A percentile compares a stretch with the other conserved stretches of the same genome.
These are phyloP conservation scores for Alliaria petiolata DNA, from an alignment of 345 rosid genomes.

Conservation along the genomic window DNA sequence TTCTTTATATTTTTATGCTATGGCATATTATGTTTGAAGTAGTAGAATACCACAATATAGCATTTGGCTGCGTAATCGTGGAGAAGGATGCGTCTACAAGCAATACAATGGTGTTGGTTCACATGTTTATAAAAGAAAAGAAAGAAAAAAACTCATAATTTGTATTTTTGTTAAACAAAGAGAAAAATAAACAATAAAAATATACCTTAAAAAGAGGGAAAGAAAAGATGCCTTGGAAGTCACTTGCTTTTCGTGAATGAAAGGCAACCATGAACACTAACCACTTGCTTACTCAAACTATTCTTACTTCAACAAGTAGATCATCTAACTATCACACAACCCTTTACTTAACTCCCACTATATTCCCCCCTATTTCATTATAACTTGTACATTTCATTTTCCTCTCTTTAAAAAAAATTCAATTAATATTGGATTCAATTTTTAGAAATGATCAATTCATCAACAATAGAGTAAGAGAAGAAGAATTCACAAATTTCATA, in stretches of 20 bases:
- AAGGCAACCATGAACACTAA: constrained; percentile 82
- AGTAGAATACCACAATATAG: background rate
- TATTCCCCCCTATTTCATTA: constrained; percentile 10
- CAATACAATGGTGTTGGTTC: constrained; percentile 33
- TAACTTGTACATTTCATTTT: constrained; percentile 31
- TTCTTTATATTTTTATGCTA: background rate
- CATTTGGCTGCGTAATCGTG: constrained; percentile 12
- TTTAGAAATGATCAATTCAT: background rate
- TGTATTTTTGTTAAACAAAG: background rate
- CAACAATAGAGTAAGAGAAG: constrained; percentile 15
- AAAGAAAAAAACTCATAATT: background rate
- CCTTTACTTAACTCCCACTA: constrained; percentile 38
- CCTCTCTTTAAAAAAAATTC: background rate
- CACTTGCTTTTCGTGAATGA: constrained; percentile 88
- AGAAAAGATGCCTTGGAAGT: constrained; percentile 52
- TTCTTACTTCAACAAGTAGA: constrained; percentile 61
- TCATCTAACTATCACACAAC: constrained; percentile 38
- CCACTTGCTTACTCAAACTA: constrained; percentile 89
- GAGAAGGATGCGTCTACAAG: constrained; percentile 18
- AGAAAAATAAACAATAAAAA: background rate
- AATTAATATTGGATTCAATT: background rate
- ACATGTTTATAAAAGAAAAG: constrained; percentile 37
- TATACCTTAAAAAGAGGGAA: constrained; percentile 27
- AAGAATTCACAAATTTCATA: constrained; percentile 44
- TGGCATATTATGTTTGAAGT: constrained; percentile 3